Percentiles rank a stretch among this genome's conserved stretches.
Evolutionary conservation across 805 yeast genomes (phyloP).

Genomic region (Middelhovenomyces tepae): DNA sequence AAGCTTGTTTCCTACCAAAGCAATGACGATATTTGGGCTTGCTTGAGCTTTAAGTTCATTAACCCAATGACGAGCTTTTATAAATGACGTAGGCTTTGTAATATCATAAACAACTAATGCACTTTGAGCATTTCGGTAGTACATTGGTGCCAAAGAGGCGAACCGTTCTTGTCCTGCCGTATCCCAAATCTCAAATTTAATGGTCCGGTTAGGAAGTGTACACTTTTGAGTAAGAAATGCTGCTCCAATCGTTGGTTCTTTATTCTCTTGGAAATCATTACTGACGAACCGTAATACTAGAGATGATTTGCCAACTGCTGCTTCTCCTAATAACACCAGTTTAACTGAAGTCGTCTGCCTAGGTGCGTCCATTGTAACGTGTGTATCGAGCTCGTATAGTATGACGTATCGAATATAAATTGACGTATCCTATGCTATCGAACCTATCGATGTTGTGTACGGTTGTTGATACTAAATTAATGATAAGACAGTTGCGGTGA

Average conservation of each 20-base stretch:
- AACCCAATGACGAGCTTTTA: constrained; percentile 97
- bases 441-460: too few species aligned
- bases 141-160: constrained; percentile 94
- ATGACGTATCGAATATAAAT: too few species aligned
- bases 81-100: constrained; percentile 88
- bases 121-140: constrained; percentile 94
- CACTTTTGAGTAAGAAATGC: constrained; percentile 94
- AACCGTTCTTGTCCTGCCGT: constrained; percentile 98
- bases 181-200: constrained; percentile 68
- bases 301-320: constrained; percentile 96
- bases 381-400: too few species aligned
- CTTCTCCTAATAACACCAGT: constrained; percentile 88
- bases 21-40: constrained; percentile 81
- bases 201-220: constrained; percentile 72
- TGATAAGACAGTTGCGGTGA: too few species aligned
- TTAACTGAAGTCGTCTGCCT: constrained; percentile 67
- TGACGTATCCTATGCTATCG: too few species aligned
- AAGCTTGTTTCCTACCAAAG: constrained; percentile 86
- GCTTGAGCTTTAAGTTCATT: constrained; percentile 94
- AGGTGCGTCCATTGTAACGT: constrained; percentile 7
- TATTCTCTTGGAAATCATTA: constrained; percentile 93
- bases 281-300: constrained; percentile 86
- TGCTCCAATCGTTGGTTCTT: constrained; percentile 97
- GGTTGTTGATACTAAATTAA: too few species aligned
- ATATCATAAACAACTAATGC: constrained; percentile 93